phyloP scores from a whole-genome alignment of 805 yeast species.

The Candida andamanensis region DNA sequence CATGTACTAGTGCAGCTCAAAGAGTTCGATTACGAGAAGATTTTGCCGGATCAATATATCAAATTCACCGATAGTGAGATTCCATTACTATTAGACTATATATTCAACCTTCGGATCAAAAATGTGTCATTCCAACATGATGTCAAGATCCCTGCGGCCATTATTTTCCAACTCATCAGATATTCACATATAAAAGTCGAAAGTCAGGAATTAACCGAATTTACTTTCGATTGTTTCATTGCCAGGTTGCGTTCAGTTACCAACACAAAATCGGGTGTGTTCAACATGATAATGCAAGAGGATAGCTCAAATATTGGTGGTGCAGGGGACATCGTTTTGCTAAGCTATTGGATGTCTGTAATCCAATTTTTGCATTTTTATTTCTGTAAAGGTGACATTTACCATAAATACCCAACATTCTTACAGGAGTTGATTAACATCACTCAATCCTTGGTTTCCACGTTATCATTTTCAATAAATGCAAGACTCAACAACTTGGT shows the following conservation, averaged over 20 bases:
- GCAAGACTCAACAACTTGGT: slow-evolving; percentile 51
- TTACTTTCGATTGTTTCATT: slow-evolving; percentile 54
- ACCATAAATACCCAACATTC: slow-evolving; percentile 48
- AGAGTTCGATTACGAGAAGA: slow-evolving; percentile 52
- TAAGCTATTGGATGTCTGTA: slow-evolving; percentile 87
- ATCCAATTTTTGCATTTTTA: slow-evolving; percentile 74
- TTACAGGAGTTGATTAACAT: slow-evolving; percentile 62
- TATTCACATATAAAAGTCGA: slow-evolving; percentile 57
- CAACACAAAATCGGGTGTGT: slow-evolving; percentile 56
- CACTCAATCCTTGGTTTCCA: slow-evolving; percentile 56
- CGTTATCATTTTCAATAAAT: slow-evolving; percentile 61
- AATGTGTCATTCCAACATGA: slow-evolving; percentile 36
- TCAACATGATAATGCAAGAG: slow-evolving; percentile 33
- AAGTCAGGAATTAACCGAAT: slow-evolving; percentile 52
- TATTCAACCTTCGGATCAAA: slow-evolving; percentile 41
- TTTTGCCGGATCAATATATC: slow-evolving; percentile 55
- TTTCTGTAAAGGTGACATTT: slow-evolving; percentile 58
- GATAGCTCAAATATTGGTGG: slow-evolving; percentile 24
- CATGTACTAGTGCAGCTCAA: slow-evolving; percentile 21
- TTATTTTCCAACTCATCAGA: slow-evolving; percentile 64
- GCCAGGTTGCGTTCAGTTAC: slow-evolving; percentile 58
- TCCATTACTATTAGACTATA: slow-evolving; percentile 44
- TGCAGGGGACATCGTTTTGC: slow-evolving; percentile 59
- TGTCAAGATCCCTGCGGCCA: slow-evolving; percentile 60
- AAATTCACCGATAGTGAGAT: slow-evolving; percentile 56